A percentile compares a stretch with the other conserved stretches of the same genome.
Conservation (phyloP, 208 protist genomes). For the Trichomonas tenax region DNA sequence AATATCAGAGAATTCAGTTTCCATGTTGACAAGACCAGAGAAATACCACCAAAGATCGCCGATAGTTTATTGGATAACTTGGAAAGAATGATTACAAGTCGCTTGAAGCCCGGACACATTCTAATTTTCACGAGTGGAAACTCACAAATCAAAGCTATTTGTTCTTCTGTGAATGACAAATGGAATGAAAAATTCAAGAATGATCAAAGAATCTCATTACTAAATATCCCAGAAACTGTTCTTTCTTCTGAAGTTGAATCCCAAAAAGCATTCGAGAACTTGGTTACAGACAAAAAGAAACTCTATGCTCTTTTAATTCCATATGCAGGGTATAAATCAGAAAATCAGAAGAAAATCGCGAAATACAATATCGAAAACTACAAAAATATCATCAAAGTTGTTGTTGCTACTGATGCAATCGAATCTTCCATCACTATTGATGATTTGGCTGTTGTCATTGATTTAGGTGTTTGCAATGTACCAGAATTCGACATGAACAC, state of each 20-base stretch:
- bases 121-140: too few species aligned
- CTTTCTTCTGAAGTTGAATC: not conserved
- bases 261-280: not conserved
- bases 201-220: not conserved
- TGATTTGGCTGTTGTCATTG: not conserved
- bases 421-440: not conserved
- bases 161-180: not conserved
- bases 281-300: not conserved
- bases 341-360: not conserved
- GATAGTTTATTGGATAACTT: too few species aligned
- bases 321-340: not conserved
- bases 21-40: not conserved
- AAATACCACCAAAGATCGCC: too few species aligned
- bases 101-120: too few species aligned
- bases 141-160: not conserved
- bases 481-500: not conserved
- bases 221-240: not conserved
- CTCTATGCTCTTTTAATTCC: not conserved
- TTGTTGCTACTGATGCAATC: not conserved
- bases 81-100: too few species aligned
- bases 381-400: not conserved
- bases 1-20: not conserved
- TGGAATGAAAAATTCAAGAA: not conserved
- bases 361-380: not conserved
- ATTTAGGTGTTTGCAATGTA: not conserved